Evolutionary conservation across 208 protist genomes (phyloP).

Genomic region (Crithidia mellificae): DNA sequence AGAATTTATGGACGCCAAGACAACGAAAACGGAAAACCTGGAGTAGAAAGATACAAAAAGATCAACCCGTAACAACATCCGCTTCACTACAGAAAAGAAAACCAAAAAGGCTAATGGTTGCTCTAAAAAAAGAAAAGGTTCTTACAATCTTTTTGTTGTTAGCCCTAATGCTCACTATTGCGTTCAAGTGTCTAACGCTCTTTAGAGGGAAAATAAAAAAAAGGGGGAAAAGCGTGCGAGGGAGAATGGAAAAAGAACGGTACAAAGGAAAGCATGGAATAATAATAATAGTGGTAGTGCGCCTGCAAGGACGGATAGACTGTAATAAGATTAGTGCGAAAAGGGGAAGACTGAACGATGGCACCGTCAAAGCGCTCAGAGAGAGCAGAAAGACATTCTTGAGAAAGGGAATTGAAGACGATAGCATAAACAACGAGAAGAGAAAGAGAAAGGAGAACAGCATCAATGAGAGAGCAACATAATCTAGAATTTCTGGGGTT

Average conservation of each 20-base stretch:
- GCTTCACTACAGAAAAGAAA: not conserved
- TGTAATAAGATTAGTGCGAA: not conserved
- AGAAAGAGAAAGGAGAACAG: not conserved
- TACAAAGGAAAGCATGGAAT: not conserved
- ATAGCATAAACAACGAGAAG: not conserved
- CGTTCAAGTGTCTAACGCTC: not conserved
- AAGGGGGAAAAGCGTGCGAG: not conserved
- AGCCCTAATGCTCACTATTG: not conserved
- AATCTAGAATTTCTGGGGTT: too few relatives aligned
- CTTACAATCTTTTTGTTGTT: not conserved
- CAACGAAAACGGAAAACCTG: too few relatives aligned
- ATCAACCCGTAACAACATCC: not conserved
- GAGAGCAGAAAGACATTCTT: not conserved
- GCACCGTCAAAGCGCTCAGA: not conserved
- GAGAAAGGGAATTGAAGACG: not conserved
- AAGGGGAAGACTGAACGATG: not conserved
- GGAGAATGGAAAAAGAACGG: not conserved
- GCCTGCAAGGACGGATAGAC: not conserved
- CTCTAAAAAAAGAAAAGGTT: not conserved
- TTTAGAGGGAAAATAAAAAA: not conserved
- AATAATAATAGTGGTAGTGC: not conserved
- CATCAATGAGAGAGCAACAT: too few relatives aligned
- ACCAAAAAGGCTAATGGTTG: not conserved
- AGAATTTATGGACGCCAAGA: too few relatives aligned
- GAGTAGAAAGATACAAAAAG: too few relatives aligned